phyloP scores from a whole-genome alignment of 2,329 filamentous ascomycete genomes.

The Clonostachys rhizophaga region DNA sequence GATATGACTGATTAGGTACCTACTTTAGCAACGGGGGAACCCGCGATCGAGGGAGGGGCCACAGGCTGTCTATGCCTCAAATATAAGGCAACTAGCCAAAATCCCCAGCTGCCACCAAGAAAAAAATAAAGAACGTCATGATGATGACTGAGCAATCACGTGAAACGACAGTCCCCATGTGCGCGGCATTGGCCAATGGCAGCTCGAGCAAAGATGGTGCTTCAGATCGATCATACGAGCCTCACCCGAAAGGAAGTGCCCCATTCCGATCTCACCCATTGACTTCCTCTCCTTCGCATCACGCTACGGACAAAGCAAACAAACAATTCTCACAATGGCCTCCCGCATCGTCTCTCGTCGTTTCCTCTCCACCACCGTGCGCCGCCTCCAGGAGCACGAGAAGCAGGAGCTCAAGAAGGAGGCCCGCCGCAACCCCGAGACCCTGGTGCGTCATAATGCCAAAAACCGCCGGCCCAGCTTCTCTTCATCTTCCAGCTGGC shows the following conservation, averaged over 20 bases:
- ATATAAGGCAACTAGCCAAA: too few species aligned
- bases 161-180: not conserved
- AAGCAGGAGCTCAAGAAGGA: constrained; percentile 49
- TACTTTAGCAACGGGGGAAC: too few species aligned
- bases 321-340: constrained; percentile 39
- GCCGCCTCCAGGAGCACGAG: constrained; percentile 40
- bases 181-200: constrained; percentile 7
- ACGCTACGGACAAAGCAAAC: constrained; percentile 7
- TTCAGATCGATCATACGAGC: constrained; percentile 23
- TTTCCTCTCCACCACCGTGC: constrained; percentile 48
- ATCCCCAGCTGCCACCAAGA: too few species aligned
- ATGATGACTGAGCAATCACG: not conserved
- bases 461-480: not conserved
- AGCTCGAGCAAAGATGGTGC: constrained; percentile 4
- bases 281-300: not conserved
- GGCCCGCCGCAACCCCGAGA: constrained; percentile 49
- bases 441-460: constrained; percentile 34
- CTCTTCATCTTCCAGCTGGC: not conserved
- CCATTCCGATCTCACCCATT: constrained; percentile 5
- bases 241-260: constrained; percentile 5
- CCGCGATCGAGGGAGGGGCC: too few species aligned
- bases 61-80: too few species aligned
- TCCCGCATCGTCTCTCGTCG: constrained; percentile 48
- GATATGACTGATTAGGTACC: too few species aligned
- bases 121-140: not conserved